Percentiles rank a stretch among this genome's conserved stretches.
phyloP scores from a whole-genome alignment of 805 yeast genomes.

The Debaryomyces maramus region DNA sequence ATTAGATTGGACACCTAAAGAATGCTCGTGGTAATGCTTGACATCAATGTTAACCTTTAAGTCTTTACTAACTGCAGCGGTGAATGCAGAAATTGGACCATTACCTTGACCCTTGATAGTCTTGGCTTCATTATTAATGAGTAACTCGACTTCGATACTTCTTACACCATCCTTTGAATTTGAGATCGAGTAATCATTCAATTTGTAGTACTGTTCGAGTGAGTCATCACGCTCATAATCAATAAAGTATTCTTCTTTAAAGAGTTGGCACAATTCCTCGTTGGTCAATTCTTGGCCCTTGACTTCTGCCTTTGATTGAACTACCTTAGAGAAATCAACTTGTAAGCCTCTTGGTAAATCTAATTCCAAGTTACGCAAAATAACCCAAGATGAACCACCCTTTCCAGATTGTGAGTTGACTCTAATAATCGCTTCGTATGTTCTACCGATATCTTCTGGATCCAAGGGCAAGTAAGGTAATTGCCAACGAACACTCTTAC shows the following conservation, averaged over 20 bases:
- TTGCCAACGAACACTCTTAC: conserved; percentile 54
- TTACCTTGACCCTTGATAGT: conserved; percentile 65
- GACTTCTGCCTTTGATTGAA: conserved; percentile 67
- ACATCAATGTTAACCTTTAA: conserved; percentile 58
- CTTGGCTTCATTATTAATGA: conserved; percentile 41
- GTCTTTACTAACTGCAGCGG: conserved; percentile 54
- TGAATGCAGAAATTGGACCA: conserved; percentile 80
- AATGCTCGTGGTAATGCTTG: conserved; percentile 73
- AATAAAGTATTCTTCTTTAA: conserved; percentile 57
- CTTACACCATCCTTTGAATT: conserved; percentile 38
- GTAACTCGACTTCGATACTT: conserved; percentile 50
- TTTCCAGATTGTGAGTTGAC: conserved; percentile 87
- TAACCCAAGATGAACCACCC: conserved; percentile 90
- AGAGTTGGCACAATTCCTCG: conserved; percentile 62
- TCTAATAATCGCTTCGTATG: conserved; percentile 89
- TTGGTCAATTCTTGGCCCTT: conserved; percentile 71
- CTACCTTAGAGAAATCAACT: conserved; percentile 69
- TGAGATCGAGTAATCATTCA: conserved; percentile 49
- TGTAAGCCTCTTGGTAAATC: conserved; percentile 83
- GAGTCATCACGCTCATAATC: conserved; percentile 31
- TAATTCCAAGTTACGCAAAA: conserved; percentile 69
- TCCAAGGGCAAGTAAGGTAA: conserved; percentile 83
- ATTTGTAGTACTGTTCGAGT: conserved; percentile 28
- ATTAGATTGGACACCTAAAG: conserved; percentile 70
- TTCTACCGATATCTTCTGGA: conserved; percentile 82